phyloP scores from a whole-genome alignment of 2,329 filamentous ascomycete species.

The Colletotrichum filicis region DNA sequence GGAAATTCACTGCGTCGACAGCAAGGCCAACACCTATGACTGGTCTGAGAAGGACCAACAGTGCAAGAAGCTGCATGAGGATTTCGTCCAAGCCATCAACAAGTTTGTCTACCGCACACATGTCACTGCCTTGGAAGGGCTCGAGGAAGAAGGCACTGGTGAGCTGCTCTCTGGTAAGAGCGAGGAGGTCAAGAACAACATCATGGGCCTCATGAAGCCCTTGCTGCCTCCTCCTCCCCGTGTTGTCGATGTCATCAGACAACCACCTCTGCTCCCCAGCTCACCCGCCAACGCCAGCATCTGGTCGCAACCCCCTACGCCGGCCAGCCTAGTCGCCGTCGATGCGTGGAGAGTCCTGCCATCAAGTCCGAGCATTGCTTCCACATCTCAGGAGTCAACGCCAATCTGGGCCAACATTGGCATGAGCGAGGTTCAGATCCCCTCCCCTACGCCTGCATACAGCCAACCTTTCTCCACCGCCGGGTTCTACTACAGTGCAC shows the following conservation, averaged over 20 bases:
- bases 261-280: slow-evolving; percentile 86
- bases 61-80: slow-evolving; percentile 96
- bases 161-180: slow-evolving; percentile 92
- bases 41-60: slow-evolving; percentile 98
- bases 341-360: slow-evolving; percentile 93
- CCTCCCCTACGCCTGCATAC: slow-evolving; percentile 83
- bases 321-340: slow-evolving; percentile 74
- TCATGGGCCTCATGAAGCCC: slow-evolving; percentile 87
- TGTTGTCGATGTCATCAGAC: slow-evolving; percentile 89
- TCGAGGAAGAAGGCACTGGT: slow-evolving; percentile 95
- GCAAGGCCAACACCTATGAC: slow-evolving; percentile 87
- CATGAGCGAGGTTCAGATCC: slow-evolving; percentile 78
- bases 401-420: slow-evolving; percentile 84
- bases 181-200: slow-evolving; percentile 90
- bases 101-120: slow-evolving; percentile 94
- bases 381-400: slow-evolving; percentile 75
- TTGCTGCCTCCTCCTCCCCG: slow-evolving; percentile 88
- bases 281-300: slow-evolving; percentile 78
- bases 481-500: slow-evolving; percentile 82
- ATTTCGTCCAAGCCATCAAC: slow-evolving; percentile 96
- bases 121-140: slow-evolving; percentile 88
- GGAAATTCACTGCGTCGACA: slow-evolving; percentile 91
- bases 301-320: slow-evolving; percentile 76
- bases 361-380: slow-evolving; percentile 85
- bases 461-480: slow-evolving; percentile 82